These are phyloP conservation scores for Bipolaris victoriae DNA, from an alignment of 2,329 filamentous ascomycete species.

Conservation along the genomic window DNA sequence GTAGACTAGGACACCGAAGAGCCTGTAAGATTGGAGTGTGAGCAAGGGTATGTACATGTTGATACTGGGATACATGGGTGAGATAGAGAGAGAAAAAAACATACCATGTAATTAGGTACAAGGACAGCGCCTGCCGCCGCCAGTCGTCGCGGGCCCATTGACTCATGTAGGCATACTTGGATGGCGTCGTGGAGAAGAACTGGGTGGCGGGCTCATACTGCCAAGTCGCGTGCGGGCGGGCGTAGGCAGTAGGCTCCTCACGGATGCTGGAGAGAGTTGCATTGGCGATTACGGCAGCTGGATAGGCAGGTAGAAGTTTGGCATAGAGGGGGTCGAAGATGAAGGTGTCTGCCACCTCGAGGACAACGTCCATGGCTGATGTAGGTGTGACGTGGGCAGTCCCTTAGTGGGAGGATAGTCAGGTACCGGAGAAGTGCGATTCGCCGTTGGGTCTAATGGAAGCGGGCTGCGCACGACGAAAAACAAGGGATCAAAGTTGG, in stretches of 20 bases:
- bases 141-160: conserved; percentile 78
- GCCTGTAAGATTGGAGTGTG: conserved; percentile 59
- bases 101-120: conserved; percentile 88
- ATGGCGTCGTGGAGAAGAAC: conserved; percentile 72
- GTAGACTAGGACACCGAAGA: conserved; percentile 85
- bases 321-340: conserved; percentile 82
- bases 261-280: conserved; percentile 61
- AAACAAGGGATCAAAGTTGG: background rate
- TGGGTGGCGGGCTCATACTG: conserved; percentile 75
- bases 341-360: conserved; percentile 83
- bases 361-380: conserved; percentile 81
- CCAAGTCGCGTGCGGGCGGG: conserved; percentile 54
- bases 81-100: background rate
- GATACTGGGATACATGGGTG: background rate
- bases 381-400: conserved; percentile 16
- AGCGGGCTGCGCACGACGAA: conserved; percentile 4
- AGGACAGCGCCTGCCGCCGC: conserved; percentile 72
- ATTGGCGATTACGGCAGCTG: conserved; percentile 59
- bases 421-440: conserved; percentile 30
- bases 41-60: conserved; percentile 3
- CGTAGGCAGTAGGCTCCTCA: conserved; percentile 45
- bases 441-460: conserved; percentile 20
- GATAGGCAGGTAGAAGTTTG: conserved; percentile 63
- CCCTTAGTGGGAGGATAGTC: conserved; percentile 18
- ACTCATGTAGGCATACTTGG: conserved; percentile 79